Conservation (phyloP, 768 basidiomycete genomes). For the Pulveroboletus sp. region DNA sequence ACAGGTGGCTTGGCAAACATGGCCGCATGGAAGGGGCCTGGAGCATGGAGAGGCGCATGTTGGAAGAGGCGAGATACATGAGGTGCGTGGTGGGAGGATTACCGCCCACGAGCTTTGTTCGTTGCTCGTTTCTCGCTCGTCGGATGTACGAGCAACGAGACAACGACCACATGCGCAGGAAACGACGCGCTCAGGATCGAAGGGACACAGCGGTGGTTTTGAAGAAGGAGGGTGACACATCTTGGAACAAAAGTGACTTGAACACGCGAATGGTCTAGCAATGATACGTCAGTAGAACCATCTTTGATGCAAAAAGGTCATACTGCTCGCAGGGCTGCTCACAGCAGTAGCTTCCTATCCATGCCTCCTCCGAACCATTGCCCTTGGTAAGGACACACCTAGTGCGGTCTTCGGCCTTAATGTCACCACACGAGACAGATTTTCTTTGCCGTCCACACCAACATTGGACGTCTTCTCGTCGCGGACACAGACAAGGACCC, state of each 20-base stretch:
- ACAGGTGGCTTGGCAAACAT: slow-evolving; percentile 66
- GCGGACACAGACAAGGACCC: slow-evolving; percentile 68
- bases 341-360: slow-evolving; percentile 70
- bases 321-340: slow-evolving; percentile 55
- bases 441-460: slow-evolving; percentile 74
- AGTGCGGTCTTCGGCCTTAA: slow-evolving; percentile 39
- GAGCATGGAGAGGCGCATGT: slow-evolving; percentile 70
- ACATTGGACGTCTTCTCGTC: slow-evolving; percentile 55
- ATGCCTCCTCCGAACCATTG: slow-evolving; percentile 40
- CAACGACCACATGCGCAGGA: slow-evolving; percentile 82
- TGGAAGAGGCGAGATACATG: slow-evolving; percentile 75
- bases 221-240: slow-evolving; percentile 74
- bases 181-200: slow-evolving; percentile 60
- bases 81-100: slow-evolving; percentile 39
- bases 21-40: slow-evolving; percentile 67
- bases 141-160: slow-evolving; percentile 36
- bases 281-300: neutral
- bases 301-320: slow-evolving; percentile 5
- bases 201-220: slow-evolving; percentile 60
- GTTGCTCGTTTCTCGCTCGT: slow-evolving; percentile 11
- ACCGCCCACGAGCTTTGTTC: neutral
- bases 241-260: slow-evolving; percentile 66
- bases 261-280: slow-evolving; percentile 67
- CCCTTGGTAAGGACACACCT: slow-evolving; percentile 26
- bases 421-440: slow-evolving; percentile 63